Evolutionary conservation across 1,284 basidiomycete genomes (phyloP), one percentile per base, ranked within the genome.

Genomic region (Apiotrichum sp.): DNA sequence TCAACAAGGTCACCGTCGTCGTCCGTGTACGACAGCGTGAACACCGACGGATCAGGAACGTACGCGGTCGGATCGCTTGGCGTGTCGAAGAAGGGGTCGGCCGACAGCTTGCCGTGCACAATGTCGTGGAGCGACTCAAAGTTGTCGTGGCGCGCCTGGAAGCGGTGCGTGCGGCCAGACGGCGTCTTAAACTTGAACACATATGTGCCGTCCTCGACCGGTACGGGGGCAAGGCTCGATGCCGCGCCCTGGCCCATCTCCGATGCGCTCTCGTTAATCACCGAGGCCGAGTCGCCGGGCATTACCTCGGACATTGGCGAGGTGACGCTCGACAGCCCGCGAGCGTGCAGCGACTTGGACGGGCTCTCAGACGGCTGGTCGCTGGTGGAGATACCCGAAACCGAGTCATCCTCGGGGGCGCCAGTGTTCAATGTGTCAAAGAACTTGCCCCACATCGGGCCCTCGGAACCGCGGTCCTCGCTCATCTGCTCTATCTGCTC

Each of bases 371-470:
- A 88, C 55, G 88, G 90, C 22, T n/a, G 42, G 41, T 52, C 50
- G 35, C 45, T 32, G 9, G 56, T 46, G 29, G 93, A 98, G 47
- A 96, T 64, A 56, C 85, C 81, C 31, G 93, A 97, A 61, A 89
- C 89, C 43, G 83, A 84, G 62, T 81, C 81, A 56, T 93, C 90
- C 59, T 85, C 83, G 35, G 79, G 81, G 34, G 66, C 74, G 10
- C 70, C 74, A 40, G 76, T 72, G 9, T 87, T 89, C 55, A 98
- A 86, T 13, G 90, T 95, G 69, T 96, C 93, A 78, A 98, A 99
- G 86, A 99, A 99, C 63, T 92, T 89, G 67, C 93, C 90, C 96
- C 96, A 99, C 87, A 98, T 93, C 95, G 96, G 11, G 33, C 95
- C 96, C 0, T 82, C 73, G 38, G 91, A 87, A 39, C 78, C 78